Evolutionary conservation across 1,139 yeast genomes (phyloP), one percentile per base, ranked within the genome.

Genomic region (Debaryomycetaceae sp.): DNA sequence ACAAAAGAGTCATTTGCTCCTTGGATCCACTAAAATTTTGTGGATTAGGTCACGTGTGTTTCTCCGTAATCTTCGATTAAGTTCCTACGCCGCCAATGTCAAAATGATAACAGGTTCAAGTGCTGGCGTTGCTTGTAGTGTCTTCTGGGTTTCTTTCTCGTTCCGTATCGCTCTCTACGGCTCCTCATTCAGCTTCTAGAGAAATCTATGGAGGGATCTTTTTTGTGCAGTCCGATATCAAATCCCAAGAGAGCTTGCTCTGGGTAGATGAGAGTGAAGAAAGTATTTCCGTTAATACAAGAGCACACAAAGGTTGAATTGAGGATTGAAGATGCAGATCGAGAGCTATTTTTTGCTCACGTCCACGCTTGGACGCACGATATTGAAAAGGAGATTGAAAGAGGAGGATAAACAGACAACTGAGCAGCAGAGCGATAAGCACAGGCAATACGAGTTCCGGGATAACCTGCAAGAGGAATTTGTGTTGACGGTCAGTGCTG

Each of bases 401-500:
- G 31, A 11, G 31, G 31, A 27, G 31, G 11, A 27, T 8, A 11
- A 11, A 27, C 31, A 27, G 11, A 27, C 31, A 11, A 4, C 8
- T 8, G 31, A 11, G 31, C 11, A 7, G 8, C 11, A 11, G 11
- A 11, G 11, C 3, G 31, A 27, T 27, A 27, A 27, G 31, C 31
- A 27, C 4, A 27, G 31, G 31, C 31, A 27, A 4, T 27, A 27
- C 4, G 31, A 27, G 11, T 27, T 8, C 4, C 2, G 4, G 11
- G 31, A 27, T 11, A 27, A 27, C 3, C 4, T 8, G 11, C 31
- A 27, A 11, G 31, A 11, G 31, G 4, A 27, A 11, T 27, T 8
- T 11, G 31, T 27, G 11, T 27, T 27, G 31, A 27, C 31, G 31
- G 31, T 59, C 37, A 53, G 57, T 37, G 44, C 45, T 17, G 48